Conservation (phyloP, 2,329 filamentous ascomycete species). For the Diplodia mutila region DNA sequence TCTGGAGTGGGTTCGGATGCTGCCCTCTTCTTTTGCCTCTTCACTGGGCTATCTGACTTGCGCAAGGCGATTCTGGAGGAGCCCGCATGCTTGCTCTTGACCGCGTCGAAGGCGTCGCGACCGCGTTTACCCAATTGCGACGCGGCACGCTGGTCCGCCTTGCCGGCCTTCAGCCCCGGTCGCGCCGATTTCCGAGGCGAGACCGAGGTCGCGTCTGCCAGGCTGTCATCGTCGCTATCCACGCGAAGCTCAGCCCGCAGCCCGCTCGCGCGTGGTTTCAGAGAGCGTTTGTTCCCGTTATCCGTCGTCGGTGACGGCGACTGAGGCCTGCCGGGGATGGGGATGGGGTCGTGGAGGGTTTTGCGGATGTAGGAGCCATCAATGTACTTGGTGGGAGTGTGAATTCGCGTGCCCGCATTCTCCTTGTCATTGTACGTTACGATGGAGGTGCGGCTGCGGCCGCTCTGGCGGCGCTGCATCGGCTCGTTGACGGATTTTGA, state of each 20-base stretch:
- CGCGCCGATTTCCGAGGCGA: background rate
- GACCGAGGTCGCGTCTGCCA: background rate
- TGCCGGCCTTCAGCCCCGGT: background rate
- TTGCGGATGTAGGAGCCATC: slow-evolving; percentile 30
- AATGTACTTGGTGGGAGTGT: slow-evolving; percentile 55
- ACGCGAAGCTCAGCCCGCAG: slow-evolving; percentile 9
- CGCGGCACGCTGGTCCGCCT: background rate
- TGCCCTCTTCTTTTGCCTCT: slow-evolving; percentile 11
- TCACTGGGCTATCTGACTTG: background rate
- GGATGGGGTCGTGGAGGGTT: slow-evolving; percentile 32
- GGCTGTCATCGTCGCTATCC: slow-evolving; percentile 3
- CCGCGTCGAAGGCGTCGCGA: slow-evolving; percentile 42
- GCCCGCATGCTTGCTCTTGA: slow-evolving; percentile 38
- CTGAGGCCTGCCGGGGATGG: background rate
- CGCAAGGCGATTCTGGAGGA: slow-evolving; percentile 51
- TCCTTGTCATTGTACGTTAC: slow-evolving; percentile 70
- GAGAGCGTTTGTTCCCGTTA: background rate
- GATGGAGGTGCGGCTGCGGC: slow-evolving; percentile 59
- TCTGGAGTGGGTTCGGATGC: slow-evolving; percentile 15
- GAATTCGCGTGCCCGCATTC: slow-evolving; percentile 64
- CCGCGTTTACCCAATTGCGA: slow-evolving; percentile 29
- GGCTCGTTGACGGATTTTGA: slow-evolving; percentile 32
- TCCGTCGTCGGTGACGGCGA: background rate
- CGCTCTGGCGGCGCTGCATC: slow-evolving; percentile 49
- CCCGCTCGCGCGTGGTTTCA: slow-evolving; percentile 1